Base-by-base conservation (phyloP, 176 grass and related monocot species). In the Thinopyrum elongatum region DNA sequence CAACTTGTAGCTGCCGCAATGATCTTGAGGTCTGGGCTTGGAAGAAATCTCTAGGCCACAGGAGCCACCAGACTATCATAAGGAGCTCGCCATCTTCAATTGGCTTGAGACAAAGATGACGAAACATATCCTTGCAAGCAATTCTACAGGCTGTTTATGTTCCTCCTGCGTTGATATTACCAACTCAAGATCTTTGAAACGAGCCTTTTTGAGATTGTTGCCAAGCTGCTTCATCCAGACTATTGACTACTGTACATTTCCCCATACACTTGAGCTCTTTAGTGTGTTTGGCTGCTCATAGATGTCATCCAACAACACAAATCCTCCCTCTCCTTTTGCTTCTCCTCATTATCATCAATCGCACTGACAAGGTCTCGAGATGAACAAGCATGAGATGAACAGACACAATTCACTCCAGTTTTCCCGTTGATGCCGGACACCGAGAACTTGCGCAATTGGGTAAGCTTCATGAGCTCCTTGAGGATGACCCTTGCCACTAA, bases 51-150 rank as follows among this genome's bases (percentile, higher is more conserved):
- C 9, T 5, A 41, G 9, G 1, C 39, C 9, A 41, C 8, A n/a
- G 9, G 9, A 10, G 9, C 39, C 39, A 2, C 39, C 39, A 9
- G 9, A 6, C 39, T 9, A 10, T 10, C 39, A 41, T 41, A 41
- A 9, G 8, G 39, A 41, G 39, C 39, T 59, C 2, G 5, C 21
- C 47, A 39, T 33, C 30, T 59, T 38, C 47, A 27, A 23, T 35
- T 4, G 16, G 8, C 36, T 65, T 65, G 13, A 65, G 23, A 65
- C 8, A 17, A 19, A 80, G 60, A 28, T 15, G 66, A 58, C 12
- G 17, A 30, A 12, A 25, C 0, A 2, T n/a, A 71, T 9, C 6
- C 7, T 21, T 3, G 7, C 17, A 0, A 2, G 14, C 8, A 2
- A 82, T 10, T 41, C 1, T 41, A 10, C 10, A 41, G 39, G 39